phyloP scores from a whole-genome alignment of 75 land plant species.

The Cryptomeria japonica region DNA sequence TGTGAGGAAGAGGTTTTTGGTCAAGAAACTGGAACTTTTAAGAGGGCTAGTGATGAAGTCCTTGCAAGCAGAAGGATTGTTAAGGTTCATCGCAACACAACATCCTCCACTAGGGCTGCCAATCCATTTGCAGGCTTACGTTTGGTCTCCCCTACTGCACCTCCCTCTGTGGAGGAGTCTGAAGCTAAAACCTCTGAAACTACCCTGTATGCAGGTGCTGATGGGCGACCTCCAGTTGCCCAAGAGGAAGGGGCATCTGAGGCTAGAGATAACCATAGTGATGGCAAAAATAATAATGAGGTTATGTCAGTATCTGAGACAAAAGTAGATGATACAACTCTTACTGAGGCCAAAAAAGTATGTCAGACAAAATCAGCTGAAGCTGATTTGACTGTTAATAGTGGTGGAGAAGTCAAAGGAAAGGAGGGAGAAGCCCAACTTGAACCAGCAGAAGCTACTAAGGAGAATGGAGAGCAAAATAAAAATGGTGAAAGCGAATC shows the following conservation, averaged over 20 bases:
- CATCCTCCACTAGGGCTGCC: constrained; percentile 25
- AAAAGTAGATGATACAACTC: background rate
- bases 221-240: background rate
- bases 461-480: background rate
- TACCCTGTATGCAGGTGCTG: background rate
- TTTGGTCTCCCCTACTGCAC: constrained; percentile 59
- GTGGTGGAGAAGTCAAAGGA: constrained; percentile 7
- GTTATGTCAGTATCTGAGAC: background rate
- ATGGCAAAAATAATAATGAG: background rate
- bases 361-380: background rate
- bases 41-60: constrained; percentile 80
- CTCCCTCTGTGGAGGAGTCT: constrained; percentile 9
- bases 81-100: constrained; percentile 66
- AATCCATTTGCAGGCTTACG: constrained; percentile 84
- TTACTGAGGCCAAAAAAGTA: background rate
- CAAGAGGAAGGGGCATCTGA: constrained; percentile 7
- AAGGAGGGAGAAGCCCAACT: constrained; percentile 3
- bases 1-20: constrained; percentile 55
- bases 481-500: background rate
- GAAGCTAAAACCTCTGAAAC: background rate
- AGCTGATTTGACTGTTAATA: constrained; percentile 10
- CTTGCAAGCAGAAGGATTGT: constrained; percentile 83
- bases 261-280: background rate
- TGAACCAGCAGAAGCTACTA: background rate
- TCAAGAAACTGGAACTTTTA: constrained; percentile 62